phyloP scores from a whole-genome alignment of 257 asterid species.

The Schizonepeta tenuifolia region DNA sequence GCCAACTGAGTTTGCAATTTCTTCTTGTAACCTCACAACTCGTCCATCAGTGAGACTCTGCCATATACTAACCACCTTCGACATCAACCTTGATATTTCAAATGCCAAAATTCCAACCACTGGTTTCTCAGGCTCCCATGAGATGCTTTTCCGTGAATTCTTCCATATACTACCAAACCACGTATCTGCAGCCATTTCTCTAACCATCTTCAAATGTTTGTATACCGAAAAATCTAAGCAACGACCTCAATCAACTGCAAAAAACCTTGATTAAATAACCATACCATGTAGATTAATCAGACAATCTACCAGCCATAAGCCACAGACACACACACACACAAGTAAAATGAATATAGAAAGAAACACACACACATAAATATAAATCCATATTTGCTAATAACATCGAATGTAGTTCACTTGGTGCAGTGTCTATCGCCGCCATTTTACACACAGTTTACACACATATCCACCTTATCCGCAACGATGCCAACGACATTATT shows the following conservation, averaged over 20 bases:
- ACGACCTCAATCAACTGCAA: slow-evolving; percentile 38
- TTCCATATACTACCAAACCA: slow-evolving; percentile 78
- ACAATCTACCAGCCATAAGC: not conserved
- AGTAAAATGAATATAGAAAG: not conserved
- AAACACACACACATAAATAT: not conserved
- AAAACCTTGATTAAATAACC: slow-evolving; percentile 37
- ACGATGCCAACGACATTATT: not conserved
- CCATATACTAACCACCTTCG: slow-evolving; percentile 74
- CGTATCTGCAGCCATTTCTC: slow-evolving; percentile 55
- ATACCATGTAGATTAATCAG: not conserved
- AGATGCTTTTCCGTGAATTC: slow-evolving; percentile 56
- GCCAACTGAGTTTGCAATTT: slow-evolving; percentile 62
- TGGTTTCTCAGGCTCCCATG: slow-evolving; percentile 56
- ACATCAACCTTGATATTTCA: slow-evolving; percentile 78
- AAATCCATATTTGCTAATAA: not conserved
- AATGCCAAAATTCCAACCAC: slow-evolving; percentile 68
- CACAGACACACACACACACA: not conserved
- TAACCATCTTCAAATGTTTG: slow-evolving; percentile 53
- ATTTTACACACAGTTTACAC: not conserved
- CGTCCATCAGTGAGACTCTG: slow-evolving; percentile 61
- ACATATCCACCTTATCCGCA: not conserved
- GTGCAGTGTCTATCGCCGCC: not conserved
- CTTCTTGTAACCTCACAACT: slow-evolving; percentile 62
- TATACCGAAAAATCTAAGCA: slow-evolving; percentile 35
- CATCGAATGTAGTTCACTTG: not conserved